Conservation (phyloP, 129 eudicot genomes). For the Sambucus nigra region DNA sequence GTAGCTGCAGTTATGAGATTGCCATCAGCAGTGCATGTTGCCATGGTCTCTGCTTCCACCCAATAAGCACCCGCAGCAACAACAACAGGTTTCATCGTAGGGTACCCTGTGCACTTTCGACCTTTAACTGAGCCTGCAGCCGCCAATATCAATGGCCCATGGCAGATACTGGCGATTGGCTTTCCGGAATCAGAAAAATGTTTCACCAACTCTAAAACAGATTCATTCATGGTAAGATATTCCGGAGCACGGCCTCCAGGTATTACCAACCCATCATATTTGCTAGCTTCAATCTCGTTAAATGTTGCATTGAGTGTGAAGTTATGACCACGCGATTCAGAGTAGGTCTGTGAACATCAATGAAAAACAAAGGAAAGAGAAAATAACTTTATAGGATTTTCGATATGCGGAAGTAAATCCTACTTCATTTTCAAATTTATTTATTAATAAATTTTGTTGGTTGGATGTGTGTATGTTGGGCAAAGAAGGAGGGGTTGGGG, state of each 20-base stretch:
- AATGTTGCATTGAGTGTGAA: constrained; percentile 80
- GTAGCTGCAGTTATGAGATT: constrained; percentile 63
- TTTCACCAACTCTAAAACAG: constrained; percentile 54
- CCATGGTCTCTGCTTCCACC: constrained; percentile 66
- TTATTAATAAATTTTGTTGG: no score
- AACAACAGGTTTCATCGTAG: constrained; percentile 62
- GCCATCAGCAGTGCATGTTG: constrained; percentile 57
- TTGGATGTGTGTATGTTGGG: no score
- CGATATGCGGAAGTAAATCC: background rate
- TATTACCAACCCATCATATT: constrained; percentile 67
- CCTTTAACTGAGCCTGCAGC: constrained; percentile 65
- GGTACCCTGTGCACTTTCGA: constrained; percentile 66
- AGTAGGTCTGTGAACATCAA: constrained; percentile 54
- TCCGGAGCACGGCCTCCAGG: constrained; percentile 96
- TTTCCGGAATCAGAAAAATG: constrained; percentile 49
- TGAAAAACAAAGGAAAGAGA: background rate
- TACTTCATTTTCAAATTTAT: background rate
- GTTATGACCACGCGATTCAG: constrained; percentile 80
- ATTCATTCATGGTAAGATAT: constrained; percentile 74
- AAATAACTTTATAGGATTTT: background rate
- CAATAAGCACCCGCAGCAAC: constrained; percentile 89
- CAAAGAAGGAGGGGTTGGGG: no score
- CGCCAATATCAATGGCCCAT: constrained; percentile 81
- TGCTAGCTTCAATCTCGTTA: constrained; percentile 57
- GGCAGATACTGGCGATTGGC: constrained; percentile 80